Conservation (phyloP, 176 grass and related monocot species). For the Dactylis glomerata region DNA sequence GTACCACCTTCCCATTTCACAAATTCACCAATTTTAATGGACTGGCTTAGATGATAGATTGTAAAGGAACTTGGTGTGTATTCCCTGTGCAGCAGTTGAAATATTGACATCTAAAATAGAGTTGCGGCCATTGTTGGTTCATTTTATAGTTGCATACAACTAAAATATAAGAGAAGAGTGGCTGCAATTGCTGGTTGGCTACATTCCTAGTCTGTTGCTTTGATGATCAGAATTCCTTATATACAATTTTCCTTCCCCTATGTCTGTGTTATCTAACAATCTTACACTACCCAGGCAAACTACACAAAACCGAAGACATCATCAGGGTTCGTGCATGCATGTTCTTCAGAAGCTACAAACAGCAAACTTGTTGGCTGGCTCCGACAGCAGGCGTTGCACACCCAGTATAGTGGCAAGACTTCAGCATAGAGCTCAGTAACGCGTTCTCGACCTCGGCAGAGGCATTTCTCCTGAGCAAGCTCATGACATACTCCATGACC, state of each 20-base stretch:
- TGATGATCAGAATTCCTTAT: background rate
- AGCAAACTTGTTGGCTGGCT: no score
- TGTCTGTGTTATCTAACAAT: no score
- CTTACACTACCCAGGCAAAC: no score
- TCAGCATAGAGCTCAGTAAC: no score
- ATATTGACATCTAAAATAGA: background rate
- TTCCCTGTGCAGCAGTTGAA: background rate
- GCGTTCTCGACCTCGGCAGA: no score
- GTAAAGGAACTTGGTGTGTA: background rate
- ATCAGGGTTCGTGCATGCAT: background rate
- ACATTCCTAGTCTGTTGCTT: no score
- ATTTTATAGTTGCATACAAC: background rate
- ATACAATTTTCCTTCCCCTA: background rate
- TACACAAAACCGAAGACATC: no score
- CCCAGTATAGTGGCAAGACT: no score
- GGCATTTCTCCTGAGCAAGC: no score
- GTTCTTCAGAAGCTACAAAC: slow-evolving; percentile 1
- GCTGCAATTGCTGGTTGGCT: background rate
- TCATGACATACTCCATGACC: no score
- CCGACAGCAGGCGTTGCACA: no score
- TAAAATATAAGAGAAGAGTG: background rate
- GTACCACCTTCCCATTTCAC: background rate
- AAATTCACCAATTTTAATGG: background rate
- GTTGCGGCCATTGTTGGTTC: background rate
- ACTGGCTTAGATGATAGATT: background rate